Conservation (phyloP, 2,329 filamentous ascomycete genomes). For the Orbilia oligospora region DNA sequence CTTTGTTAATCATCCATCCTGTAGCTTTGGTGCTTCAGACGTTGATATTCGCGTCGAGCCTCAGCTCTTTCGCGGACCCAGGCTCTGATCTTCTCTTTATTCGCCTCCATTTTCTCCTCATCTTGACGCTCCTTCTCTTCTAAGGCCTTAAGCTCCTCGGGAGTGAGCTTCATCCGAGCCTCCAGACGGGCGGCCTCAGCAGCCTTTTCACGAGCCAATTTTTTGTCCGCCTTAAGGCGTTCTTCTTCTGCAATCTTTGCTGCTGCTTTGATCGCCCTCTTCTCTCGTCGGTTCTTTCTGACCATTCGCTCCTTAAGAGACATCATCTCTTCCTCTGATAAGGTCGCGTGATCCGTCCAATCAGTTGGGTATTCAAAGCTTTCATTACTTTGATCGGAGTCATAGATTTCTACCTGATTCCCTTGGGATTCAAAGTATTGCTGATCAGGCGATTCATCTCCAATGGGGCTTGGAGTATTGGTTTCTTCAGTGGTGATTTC, state of each 20-base stretch:
- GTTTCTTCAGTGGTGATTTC: neutral
- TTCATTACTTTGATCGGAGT: neutral
- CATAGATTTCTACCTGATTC: neutral
- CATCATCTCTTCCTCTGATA: neutral
- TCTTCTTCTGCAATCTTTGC: neutral
- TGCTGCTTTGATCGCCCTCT: neutral
- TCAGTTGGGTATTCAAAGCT: slow-evolving; percentile 20
- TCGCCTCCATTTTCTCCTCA: neutral
- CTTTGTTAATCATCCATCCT: neutral
- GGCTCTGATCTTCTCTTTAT: neutral
- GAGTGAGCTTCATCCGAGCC: neutral
- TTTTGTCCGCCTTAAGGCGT: neutral
- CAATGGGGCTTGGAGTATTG: neutral
- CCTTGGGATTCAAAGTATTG: neutral
- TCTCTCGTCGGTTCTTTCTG: neutral
- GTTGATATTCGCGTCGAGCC: neutral
- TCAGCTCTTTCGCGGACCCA: neutral
- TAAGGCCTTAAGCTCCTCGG: neutral
- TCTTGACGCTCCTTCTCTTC: slow-evolving; percentile 14
- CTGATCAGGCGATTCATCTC: neutral
- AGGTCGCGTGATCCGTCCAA: slow-evolving; percentile 12
- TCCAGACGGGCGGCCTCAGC: neutral
- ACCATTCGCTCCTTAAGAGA: slow-evolving; percentile 11
- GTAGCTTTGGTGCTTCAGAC: neutral
- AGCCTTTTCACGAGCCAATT: slow-evolving; percentile 9